Percentiles rank a stretch among this genome's conserved stretches.
phyloP scores from a whole-genome alignment of 2,329 filamentous ascomycete species.

The Exophiala calicioides region DNA sequence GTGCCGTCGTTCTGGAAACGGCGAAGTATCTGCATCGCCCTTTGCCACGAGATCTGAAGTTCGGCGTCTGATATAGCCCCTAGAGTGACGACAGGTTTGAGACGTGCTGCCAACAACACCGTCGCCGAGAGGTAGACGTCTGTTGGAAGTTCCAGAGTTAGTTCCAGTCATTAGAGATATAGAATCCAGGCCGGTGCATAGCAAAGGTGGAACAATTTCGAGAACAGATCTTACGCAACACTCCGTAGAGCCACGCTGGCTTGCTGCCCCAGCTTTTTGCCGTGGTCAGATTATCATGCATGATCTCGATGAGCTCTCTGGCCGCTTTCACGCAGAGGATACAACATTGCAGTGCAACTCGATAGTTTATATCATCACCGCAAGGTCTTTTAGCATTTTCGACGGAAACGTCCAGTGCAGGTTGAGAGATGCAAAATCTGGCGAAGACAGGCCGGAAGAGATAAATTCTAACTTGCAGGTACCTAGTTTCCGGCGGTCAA shows the following conservation, averaged over 20 bases:
- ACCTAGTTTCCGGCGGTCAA: neutral
- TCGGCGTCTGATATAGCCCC: slow-evolving; percentile 4
- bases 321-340: slow-evolving; percentile 11
- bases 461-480: slow-evolving; percentile 13
- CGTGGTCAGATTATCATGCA: slow-evolving; percentile 4
- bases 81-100: slow-evolving; percentile 20
- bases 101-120: slow-evolving; percentile 36
- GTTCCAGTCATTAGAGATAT: too few relatives aligned
- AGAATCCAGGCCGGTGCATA: too few relatives aligned
- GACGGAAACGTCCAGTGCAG: neutral
- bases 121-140: slow-evolving; percentile 39
- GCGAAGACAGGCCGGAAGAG: slow-evolving; percentile 13
- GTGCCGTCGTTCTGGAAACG: slow-evolving; percentile 10
- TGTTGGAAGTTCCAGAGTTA: neutral
- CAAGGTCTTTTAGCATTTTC: neutral
- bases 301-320: slow-evolving; percentile 11
- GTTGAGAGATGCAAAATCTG: slow-evolving; percentile 1
- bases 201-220: neutral
- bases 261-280: slow-evolving; percentile 8
- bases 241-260: slow-evolving; percentile 11
- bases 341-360: slow-evolving; percentile 12
- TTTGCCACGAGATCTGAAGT: slow-evolving; percentile 6
- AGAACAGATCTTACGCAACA: slow-evolving; percentile 3
- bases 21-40: slow-evolving; percentile 7
- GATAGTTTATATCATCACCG: slow-evolving; percentile 7